These are phyloP conservation scores for Leccinum glutinopallens DNA, from an alignment of 1,284 basidiomycete genomes.

Conservation along the genomic window DNA sequence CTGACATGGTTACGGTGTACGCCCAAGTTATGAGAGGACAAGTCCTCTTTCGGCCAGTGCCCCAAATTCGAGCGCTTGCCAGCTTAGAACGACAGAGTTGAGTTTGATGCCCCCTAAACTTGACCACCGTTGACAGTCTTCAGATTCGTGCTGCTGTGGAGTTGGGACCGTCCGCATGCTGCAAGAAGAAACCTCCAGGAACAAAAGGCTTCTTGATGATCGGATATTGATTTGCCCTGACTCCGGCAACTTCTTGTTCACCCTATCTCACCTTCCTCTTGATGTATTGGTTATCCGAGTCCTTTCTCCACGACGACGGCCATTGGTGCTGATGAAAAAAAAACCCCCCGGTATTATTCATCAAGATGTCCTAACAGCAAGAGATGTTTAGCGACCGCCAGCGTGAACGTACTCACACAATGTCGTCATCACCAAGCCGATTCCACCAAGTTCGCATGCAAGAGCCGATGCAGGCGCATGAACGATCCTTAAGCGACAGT, in stretches of 20 bases:
- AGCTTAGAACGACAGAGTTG: neutral
- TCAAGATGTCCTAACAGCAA: neutral
- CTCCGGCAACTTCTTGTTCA: neutral
- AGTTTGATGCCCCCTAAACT: constrained; percentile 12
- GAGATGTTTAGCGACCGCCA: neutral
- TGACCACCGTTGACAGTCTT: constrained; percentile 7
- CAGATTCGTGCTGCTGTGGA: neutral
- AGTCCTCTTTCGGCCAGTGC: neutral
- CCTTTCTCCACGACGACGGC: neutral
- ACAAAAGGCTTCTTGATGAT: constrained; percentile 12
- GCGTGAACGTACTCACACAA: neutral
- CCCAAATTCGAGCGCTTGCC: neutral
- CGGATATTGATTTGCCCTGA: constrained; percentile 1
- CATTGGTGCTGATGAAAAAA: neutral
- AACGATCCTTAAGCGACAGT: constrained; percentile 21
- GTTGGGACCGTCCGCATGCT: neutral
- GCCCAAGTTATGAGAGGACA: neutral
- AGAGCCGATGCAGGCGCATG: constrained; percentile 14
- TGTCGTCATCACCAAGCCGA: neutral
- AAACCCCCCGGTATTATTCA: neutral
- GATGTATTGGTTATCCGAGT: neutral
- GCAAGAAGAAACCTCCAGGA: neutral
- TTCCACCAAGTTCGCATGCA: constrained; percentile 53
- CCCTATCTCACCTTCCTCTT: neutral
- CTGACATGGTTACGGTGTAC: constrained; percentile 10